phyloP scores from a whole-genome alignment of 345 rosid genomes.

The Linum tenue region DNA sequence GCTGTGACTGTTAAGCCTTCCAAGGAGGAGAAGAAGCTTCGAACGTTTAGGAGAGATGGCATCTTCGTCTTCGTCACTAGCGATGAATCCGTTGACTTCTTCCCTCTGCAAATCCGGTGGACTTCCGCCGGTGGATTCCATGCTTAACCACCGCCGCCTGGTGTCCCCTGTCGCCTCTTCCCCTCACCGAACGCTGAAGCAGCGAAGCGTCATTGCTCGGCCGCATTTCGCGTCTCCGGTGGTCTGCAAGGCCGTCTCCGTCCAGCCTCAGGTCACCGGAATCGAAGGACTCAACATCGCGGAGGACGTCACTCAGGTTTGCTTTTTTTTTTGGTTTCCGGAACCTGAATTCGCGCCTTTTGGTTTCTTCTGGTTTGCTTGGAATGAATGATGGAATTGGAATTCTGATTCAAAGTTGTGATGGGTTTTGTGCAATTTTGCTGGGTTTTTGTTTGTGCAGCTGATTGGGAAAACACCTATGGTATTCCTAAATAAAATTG shows the following conservation, averaged over 20 bases:
- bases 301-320: conserved; percentile 5
- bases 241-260: background rate
- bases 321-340: background rate
- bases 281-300: conserved; percentile 3
- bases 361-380: background rate
- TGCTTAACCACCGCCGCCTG: background rate
- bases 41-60: background rate
- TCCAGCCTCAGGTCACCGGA: background rate
- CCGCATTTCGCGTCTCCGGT: background rate
- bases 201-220: background rate
- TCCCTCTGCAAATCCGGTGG: background rate
- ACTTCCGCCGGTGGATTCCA: background rate
- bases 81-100: background rate
- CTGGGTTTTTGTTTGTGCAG: conserved; percentile 9
- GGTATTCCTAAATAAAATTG: conserved; percentile 24
- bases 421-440: no score
- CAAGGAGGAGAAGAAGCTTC: no score
- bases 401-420: background rate
- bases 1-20: no score
- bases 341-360: background rate
- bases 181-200: background rate
- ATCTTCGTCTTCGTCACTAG: background rate
- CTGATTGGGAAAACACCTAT: conserved; percentile 28
- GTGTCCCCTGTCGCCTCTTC: background rate
- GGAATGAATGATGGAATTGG: background rate